A percentile compares a stretch with the other conserved stretches of the same genome.
Conservation (phyloP, 78 protist species). For the Neovahlkampfia damariscottae region DNA sequence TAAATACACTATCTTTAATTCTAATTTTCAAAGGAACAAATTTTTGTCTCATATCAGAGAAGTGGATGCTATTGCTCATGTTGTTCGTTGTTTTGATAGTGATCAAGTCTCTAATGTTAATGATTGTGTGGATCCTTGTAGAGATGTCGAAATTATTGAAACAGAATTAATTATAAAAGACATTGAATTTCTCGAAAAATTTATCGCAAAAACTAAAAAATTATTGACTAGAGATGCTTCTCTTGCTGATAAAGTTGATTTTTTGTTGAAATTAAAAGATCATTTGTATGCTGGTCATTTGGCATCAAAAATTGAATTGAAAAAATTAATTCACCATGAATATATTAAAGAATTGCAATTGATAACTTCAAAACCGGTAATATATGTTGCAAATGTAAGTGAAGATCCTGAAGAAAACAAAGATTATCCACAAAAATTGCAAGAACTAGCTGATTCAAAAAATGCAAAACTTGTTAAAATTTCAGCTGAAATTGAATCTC, state of each 20-base stretch:
- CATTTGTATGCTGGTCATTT: slow-evolving; percentile 1
- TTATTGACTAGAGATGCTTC: background rate
- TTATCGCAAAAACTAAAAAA: background rate
- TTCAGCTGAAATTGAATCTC: slow-evolving; percentile 52
- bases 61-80: slow-evolving; percentile 87
- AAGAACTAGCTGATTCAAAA: slow-evolving; percentile 51
- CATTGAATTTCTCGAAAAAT: slow-evolving; percentile 25
- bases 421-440: slow-evolving; percentile 53
- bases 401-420: slow-evolving; percentile 78
- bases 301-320: slow-evolving; percentile 40
- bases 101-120: slow-evolving; percentile 83
- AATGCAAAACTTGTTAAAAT: slow-evolving; percentile 68
- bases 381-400: slow-evolving; percentile 80
- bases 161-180: slow-evolving; percentile 76
- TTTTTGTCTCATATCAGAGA: slow-evolving; percentile 86
- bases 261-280: background rate
- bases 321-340: slow-evolving; percentile 26
- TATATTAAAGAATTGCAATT: slow-evolving; percentile 22
- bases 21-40: slow-evolving; percentile 64
- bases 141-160: slow-evolving; percentile 75
- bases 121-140: slow-evolving; percentile 77
- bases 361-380: slow-evolving; percentile 81
- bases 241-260: background rate
- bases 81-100: slow-evolving; percentile 81
- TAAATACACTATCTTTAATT: background rate